Base-by-base conservation (phyloP, 2,329 filamentous ascomycete species). In the Beauveria medogensis region DNA sequence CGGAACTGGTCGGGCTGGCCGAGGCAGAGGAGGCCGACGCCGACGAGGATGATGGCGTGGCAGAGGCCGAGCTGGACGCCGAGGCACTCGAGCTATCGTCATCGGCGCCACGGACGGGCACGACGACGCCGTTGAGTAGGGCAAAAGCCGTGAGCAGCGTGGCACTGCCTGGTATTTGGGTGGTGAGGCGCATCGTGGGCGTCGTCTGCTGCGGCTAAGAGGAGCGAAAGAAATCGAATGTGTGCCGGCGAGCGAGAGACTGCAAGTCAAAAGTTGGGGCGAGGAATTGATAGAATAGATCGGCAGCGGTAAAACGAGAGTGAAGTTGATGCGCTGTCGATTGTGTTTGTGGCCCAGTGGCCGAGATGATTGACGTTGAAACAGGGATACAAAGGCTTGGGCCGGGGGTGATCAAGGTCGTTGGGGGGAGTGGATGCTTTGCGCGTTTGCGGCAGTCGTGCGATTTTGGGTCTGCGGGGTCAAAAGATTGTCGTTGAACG, bases 81-180 rank as follows among this genome's bases (percentile, higher is more conserved):
- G 34, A 59, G 18, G 44, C 37, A 26, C 41, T 54, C 5, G n/a
- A 47, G 41, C 28, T 54, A 37, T 55, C 30, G 1, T 7, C 9
- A 10, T 60, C 51, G n/a, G 51, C 41, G 51, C 50, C 58, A 12
- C 30, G 50, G 14, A 54, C 58, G 16, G 41, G 58, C 20, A 60
- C 58, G 50, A 44, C 43, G 41, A 60, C 26, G 51, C 50, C 58
- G 10, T 60, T 60, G 3, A 60, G 26, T 9, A 54, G 30, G 30
- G 41, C 58, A 60, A 60, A 55, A 18, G 28, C 28, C 50, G 58
- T 55, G 28, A 60, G 41, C 41, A 60, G 57, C 26, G 40, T 24
- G 50, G 57, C 50, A 34, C 50, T 24, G 57, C 57, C 57, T 9
- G 51, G 41, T 30, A 30, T 34, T 6, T 60, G 43, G 22, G 47